Evolutionary conservation across 1,139 yeast species (phyloP).

Genomic region (Hansenula lynferdii): DNA sequence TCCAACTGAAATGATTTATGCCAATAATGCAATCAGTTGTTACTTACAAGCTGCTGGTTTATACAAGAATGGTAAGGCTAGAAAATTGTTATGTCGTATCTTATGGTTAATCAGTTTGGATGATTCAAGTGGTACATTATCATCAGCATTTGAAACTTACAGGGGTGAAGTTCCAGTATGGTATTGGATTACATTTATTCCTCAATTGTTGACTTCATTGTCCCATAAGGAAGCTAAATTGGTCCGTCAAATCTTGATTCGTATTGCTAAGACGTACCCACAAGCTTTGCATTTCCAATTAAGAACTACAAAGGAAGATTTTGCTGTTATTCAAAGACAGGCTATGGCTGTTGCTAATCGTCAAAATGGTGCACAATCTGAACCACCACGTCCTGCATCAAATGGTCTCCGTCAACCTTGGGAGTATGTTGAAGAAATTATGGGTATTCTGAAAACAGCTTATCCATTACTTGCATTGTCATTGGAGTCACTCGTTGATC

Average conservation of each 20-base stretch:
- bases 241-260: conserved; percentile 80
- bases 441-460: conserved; percentile 93
- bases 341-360: conserved; percentile 55
- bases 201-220: conserved; percentile 84
- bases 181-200: conserved; percentile 98
- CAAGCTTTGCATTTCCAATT: conserved; percentile 96
- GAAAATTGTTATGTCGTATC: conserved; percentile 83
- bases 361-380: conserved; percentile 21
- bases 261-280: conserved; percentile 95
- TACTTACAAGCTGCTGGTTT: conserved; percentile 96
- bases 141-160: conserved; percentile 86
- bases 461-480: conserved; percentile 92
- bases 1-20: conserved; percentile 78
- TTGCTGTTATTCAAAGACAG: conserved; percentile 81
- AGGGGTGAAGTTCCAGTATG: conserved; percentile 97
- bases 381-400: conserved; percentile 8
- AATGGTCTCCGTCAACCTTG: conserved; percentile 63
- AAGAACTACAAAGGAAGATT: conserved; percentile 92
- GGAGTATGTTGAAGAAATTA: conserved; percentile 93
- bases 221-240: conserved; percentile 88
- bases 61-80: conserved; percentile 87
- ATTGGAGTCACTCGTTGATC: conserved; percentile 91
- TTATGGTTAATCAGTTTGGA: conserved; percentile 93
- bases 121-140: conserved; percentile 74
- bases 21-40: conserved; percentile 92